Conservation (phyloP, 495 filamentous ascomycete genomes). For the Penicillium silybi region DNA sequence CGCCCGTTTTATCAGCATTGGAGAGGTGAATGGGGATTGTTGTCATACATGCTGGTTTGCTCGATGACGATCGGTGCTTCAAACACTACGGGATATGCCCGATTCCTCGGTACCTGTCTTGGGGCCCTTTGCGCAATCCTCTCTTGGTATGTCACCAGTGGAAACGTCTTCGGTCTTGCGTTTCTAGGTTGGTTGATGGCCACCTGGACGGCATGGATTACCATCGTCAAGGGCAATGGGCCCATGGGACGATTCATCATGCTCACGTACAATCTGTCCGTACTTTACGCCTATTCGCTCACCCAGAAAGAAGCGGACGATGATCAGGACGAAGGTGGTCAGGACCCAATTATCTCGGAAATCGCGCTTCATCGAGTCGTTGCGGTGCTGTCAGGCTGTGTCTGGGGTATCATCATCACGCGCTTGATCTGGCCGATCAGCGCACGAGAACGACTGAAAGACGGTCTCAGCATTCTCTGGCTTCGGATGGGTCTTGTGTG, state of each 20-base stretch:
- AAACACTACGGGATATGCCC: constrained; percentile 82
- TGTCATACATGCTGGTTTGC: constrained; percentile 98
- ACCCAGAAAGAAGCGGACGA: constrained; percentile 66
- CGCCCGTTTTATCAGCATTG: constrained; percentile 80
- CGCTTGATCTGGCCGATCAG: constrained; percentile 90
- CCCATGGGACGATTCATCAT: constrained; percentile 90
- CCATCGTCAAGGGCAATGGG: constrained; percentile 75
- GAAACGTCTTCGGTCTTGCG: constrained; percentile 68
- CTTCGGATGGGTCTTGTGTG: constrained; percentile 93
- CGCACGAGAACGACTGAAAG: constrained; percentile 78
- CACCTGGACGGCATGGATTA: constrained; percentile 82
- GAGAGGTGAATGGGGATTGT: constrained; percentile 93
- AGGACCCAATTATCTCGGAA: constrained; percentile 75
- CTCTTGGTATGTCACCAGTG: constrained; percentile 70
- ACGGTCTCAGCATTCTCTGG: constrained; percentile 81
- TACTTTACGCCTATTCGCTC: constrained; percentile 89
- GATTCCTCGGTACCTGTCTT: constrained; percentile 83
- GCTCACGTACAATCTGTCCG: constrained; percentile 95
- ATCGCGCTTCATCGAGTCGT: constrained; percentile 89
- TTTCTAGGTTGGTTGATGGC: constrained; percentile 77
- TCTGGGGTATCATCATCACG: constrained; percentile 92
- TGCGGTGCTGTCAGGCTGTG: constrained; percentile 78
- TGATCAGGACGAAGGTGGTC: constrained; percentile 79
- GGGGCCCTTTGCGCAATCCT: constrained; percentile 72
- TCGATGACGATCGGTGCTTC: constrained; percentile 95